A percentile compares a stretch with the other conserved stretches of the same genome.
These are phyloP conservation scores for Pythium aphanidermatum DNA, from an alignment of 352 stramenopile genomes.

Conservation along the genomic window DNA sequence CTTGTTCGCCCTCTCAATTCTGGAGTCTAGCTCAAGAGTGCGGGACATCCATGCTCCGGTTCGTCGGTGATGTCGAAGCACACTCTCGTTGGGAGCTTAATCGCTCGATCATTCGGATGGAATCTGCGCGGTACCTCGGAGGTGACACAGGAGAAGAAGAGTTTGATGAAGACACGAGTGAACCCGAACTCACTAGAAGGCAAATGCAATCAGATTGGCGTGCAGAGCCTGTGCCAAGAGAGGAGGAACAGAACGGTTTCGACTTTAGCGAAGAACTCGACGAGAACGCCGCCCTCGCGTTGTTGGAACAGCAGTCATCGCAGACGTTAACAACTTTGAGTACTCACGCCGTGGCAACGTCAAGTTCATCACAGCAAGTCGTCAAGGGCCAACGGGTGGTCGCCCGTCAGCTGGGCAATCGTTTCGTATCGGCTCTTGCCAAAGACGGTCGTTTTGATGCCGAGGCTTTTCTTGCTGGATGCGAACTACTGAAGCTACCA, in stretches of 20 bases:
- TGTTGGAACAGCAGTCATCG: slow-evolving; percentile 50
- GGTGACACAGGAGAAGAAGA: slow-evolving; percentile 9
- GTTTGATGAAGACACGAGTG: too few species aligned
- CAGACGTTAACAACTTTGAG: slow-evolving; percentile 11
- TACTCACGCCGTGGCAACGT: not conserved
- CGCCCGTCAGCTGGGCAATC: slow-evolving; percentile 18
- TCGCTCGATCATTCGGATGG: slow-evolving; percentile 39
- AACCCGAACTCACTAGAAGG: too few species aligned
- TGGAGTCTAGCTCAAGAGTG: slow-evolving; percentile 56
- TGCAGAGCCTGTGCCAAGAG: too few species aligned
- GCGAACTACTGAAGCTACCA: slow-evolving; percentile 29
- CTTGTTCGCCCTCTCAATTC: slow-evolving; percentile 47
- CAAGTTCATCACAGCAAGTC: slow-evolving; percentile 3
- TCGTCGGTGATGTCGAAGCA: slow-evolving; percentile 61
- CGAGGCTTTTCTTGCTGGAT: slow-evolving; percentile 31
- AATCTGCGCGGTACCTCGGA: slow-evolving; percentile 45
- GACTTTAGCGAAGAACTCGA: slow-evolving; percentile 32
- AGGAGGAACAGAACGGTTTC: slow-evolving; percentile 8
- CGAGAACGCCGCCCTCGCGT: slow-evolving; percentile 50
- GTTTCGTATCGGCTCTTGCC: slow-evolving; percentile 58
- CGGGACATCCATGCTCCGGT: slow-evolving; percentile 35
- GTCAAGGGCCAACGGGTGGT: slow-evolving; percentile 5
- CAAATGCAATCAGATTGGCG: too few species aligned
- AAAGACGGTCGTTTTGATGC: slow-evolving; percentile 68
- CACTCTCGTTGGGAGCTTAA: slow-evolving; percentile 56